Conservation (phyloP, 1,139 yeast genomes). For the Kodamaea sp. region DNA sequence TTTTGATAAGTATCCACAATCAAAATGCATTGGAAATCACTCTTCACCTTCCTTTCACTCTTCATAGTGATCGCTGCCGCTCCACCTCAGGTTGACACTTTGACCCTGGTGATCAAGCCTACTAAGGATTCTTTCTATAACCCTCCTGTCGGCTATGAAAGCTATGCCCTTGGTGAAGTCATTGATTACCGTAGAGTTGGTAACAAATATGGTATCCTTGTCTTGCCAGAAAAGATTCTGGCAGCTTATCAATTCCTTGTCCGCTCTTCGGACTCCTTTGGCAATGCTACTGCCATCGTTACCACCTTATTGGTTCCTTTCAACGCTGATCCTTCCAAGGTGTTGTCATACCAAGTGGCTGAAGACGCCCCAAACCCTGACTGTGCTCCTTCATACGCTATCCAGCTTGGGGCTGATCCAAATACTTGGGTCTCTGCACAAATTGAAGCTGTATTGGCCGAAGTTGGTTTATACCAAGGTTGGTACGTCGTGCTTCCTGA, state of each 20-base stretch:
- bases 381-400: constrained; percentile 36
- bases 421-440: constrained; percentile 1
- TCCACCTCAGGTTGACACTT: no score
- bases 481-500: constrained; percentile 23
- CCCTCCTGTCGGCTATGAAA: constrained; percentile 27
- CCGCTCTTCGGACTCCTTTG: constrained; percentile 34
- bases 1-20: no score
- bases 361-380: constrained; percentile 29
- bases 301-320: constrained; percentile 33
- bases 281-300: constrained; percentile 31
- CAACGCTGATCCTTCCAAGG: constrained; percentile 27
- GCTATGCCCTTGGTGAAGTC: constrained; percentile 26
- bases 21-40: no score
- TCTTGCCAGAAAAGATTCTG: constrained; percentile 16
- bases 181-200: constrained; percentile 21
- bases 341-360: constrained; percentile 35
- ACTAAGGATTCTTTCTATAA: constrained; percentile 27
- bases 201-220: background rate
- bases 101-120: no score
- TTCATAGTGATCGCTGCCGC: no score
- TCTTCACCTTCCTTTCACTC: no score
- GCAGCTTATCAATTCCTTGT: constrained; percentile 34
- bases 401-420: constrained; percentile 20
- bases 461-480: constrained; percentile 18
- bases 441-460: constrained; percentile 11